A percentile compares a stretch with the other conserved stretches of the same genome.
Evolutionary conservation across 2,329 filamentous ascomycete species (phyloP).

Genomic region (Hymenoscyphus fructigenus): DNA sequence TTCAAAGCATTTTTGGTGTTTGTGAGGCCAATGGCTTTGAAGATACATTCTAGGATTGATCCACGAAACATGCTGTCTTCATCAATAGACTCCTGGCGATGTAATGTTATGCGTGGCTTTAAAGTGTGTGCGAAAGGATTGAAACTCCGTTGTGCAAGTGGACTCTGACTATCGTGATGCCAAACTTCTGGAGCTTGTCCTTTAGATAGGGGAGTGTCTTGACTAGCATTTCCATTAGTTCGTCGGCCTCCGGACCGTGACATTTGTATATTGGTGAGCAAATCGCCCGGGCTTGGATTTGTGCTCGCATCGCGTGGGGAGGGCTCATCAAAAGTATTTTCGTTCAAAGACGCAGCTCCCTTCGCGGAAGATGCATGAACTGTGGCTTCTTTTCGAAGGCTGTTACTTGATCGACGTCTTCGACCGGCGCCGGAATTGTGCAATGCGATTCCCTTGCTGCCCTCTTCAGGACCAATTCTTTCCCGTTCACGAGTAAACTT

Average conservation of each 20-base stretch:
- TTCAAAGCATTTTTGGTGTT: conserved; percentile 63
- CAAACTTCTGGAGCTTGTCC: conserved; percentile 35
- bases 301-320: conserved; percentile 36
- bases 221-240: conserved; percentile 24
- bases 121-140: conserved; percentile 55
- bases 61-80: conserved; percentile 88
- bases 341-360: conserved; percentile 18
- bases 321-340: conserved; percentile 35
- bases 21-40: conserved; percentile 85
- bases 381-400: conserved; percentile 75
- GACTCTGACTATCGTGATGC: conserved; percentile 35
- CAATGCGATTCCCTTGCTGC: conserved; percentile 88
- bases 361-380: conserved; percentile 55
- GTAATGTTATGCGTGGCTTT: conserved; percentile 51
- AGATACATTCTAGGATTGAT: conserved; percentile 91
- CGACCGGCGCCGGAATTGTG: conserved; percentile 73
- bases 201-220: conserved; percentile 22
- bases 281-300: conserved; percentile 70
- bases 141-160: conserved; percentile 48
- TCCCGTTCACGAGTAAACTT: conserved; percentile 88
- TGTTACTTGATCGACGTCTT: conserved; percentile 70
- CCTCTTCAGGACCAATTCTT: conserved; percentile 75
- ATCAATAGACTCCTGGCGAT: conserved; percentile 78
- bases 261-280: conserved; percentile 75
- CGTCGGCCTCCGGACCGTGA: conserved; percentile 58